A percentile compares a stretch with the other conserved stretches of the same genome.
Evolutionary conservation across 805 yeast genomes (phyloP).

Genomic region (Kuraishia piskuri): DNA sequence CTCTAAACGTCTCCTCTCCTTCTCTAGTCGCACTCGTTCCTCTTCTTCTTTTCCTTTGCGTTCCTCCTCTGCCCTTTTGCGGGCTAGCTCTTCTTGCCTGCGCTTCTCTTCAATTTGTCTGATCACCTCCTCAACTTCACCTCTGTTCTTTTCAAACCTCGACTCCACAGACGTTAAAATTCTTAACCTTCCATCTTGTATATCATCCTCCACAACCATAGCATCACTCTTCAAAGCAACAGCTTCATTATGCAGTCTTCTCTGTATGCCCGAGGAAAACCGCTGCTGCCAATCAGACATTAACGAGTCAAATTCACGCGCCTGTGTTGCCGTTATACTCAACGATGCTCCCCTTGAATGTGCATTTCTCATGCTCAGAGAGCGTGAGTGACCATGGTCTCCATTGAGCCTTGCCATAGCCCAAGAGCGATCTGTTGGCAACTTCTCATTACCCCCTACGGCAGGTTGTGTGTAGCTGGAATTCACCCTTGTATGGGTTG

Average conservation of each 20-base stretch:
- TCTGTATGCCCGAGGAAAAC: neutral
- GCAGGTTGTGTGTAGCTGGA: neutral
- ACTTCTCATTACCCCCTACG: neutral
- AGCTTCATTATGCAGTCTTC: neutral
- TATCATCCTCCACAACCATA: neutral
- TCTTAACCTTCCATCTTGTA: neutral
- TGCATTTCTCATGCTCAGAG: neutral
- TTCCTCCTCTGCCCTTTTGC: constrained; percentile 5
- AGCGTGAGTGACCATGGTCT: neutral
- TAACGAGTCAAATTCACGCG: neutral
- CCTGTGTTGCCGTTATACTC: neutral
- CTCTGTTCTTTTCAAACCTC: neutral
- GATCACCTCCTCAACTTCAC: neutral
- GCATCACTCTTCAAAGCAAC: neutral
- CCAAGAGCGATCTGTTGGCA: neutral
- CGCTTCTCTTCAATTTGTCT: neutral
- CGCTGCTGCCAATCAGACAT: neutral
- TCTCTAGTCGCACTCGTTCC: constrained; percentile 10
- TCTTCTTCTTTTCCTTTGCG: constrained; percentile 12
- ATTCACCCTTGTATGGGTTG: constrained; percentile 6
- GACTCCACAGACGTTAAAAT: neutral
- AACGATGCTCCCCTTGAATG: neutral
- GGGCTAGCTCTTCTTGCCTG: constrained; percentile 1
- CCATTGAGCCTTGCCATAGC: neutral
- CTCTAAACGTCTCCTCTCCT: constrained; percentile 11